Percentiles rank a stretch among this genome's conserved stretches.
These are phyloP conservation scores for Xerocomus brunneocitrinus DNA, from an alignment of 768 basidiomycete genomes.

Conservation along the genomic window DNA sequence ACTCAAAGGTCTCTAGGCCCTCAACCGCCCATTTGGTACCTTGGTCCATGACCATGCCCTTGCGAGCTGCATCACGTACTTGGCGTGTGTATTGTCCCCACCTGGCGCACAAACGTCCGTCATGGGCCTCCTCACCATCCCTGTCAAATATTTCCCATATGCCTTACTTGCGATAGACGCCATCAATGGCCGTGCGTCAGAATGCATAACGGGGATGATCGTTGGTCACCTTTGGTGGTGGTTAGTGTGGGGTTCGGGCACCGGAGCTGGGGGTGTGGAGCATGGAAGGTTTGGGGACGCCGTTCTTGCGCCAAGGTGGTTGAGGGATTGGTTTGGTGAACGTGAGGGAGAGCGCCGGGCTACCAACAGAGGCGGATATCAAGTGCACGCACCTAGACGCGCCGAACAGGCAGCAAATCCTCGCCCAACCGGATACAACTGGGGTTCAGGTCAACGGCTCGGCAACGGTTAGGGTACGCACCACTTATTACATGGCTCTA, in stretches of 20 bases:
- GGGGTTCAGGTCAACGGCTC: constrained; percentile 54
- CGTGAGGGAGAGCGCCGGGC: constrained; percentile 32
- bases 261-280: constrained; percentile 35
- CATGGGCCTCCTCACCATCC: constrained; percentile 75
- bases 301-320: constrained; percentile 57
- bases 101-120: constrained; percentile 65
- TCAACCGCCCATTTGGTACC: constrained; percentile 59
- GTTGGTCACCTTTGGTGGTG: constrained; percentile 84
- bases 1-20: constrained; percentile 27
- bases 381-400: constrained; percentile 52
- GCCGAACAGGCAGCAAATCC: constrained; percentile 16
- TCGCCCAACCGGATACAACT: constrained; percentile 36
- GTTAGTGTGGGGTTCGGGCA: constrained; percentile 51
- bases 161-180: constrained; percentile 70
- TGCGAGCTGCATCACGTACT: constrained; percentile 62
- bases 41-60: constrained; percentile 60
- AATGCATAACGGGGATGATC: constrained; percentile 62
- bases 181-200: constrained; percentile 57
- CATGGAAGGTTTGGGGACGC: constrained; percentile 36
- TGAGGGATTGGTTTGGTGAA: constrained; percentile 46
- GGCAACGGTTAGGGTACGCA: constrained; percentile 28
- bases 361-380: constrained; percentile 46
- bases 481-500: background rate
- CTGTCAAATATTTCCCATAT: constrained; percentile 70
- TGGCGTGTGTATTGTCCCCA: constrained; percentile 62